Base-by-base conservation (phyloP, 2,329 filamentous ascomycete genomes). In the Aspergillus japonicus region DNA sequence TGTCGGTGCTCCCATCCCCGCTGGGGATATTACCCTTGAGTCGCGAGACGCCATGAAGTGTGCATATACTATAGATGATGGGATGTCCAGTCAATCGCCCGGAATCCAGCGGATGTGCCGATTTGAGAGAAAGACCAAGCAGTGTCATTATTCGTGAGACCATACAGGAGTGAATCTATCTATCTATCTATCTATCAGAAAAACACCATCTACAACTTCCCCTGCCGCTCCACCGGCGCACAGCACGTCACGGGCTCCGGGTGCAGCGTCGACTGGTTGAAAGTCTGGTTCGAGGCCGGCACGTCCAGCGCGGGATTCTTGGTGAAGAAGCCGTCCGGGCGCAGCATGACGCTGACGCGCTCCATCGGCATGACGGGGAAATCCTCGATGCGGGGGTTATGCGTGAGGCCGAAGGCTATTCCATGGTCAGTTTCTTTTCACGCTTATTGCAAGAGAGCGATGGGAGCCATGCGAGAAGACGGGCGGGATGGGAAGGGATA, bases 341-440 rank as follows among this genome's bases (percentile, higher is more conserved):
- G 78, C 24, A 83, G 68, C 66, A 75, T 76, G 10, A 83, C 77
- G 47, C 75, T 78, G 48, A 80, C 72, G 5, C 76, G 72, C 68
- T 89, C 87, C 63, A 81, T 80, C 0, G 86, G 87, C 87, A 89
- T 89, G 29, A 89, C 83, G 0, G 86, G 86, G 74, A 88, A 89
- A 66, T 89, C 87, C 67, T 89, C 87, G 26, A 85, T 79, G 2
- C 86, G 77, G 0, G 85, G 85, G 44, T 87, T 83, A 62, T 89
- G 87, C 33, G 87, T 89, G 23, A 87, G 82, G 10, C 86, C 80
- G 63, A 80, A 79, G 19, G 73, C 71, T 75, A 44, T 8, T 10
- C 47, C 26, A 21, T 21, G 21, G 16, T 50, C 24, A 16, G 29
- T 33, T 26, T 44, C 16, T 26, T 8, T 16, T 3, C 14, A 19